These are phyloP conservation scores for Fistulifera pelliculosa DNA, from an alignment of 108 stramenopile species.

Conservation along the genomic window DNA sequence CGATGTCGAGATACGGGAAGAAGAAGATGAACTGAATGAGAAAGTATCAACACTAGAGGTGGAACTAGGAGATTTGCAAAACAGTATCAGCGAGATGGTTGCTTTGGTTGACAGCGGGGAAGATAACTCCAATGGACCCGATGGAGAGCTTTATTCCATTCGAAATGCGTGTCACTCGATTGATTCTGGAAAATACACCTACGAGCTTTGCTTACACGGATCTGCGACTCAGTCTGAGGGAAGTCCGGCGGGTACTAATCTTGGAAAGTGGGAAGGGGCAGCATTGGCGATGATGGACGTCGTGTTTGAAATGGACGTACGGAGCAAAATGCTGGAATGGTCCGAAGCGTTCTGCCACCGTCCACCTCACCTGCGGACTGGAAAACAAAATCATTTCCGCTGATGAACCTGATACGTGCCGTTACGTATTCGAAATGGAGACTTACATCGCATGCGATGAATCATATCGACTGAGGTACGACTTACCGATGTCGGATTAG, in stretches of 20 bases:
- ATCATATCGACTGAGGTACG: constrained; percentile 14
- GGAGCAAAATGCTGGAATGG: constrained; percentile 84
- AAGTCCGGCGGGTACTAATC: constrained; percentile 32
- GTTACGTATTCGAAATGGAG: constrained; percentile 72
- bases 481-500: too few relatives aligned
- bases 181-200: constrained; percentile 68
- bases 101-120: constrained; percentile 41
- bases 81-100: constrained; percentile 24
- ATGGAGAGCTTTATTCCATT: constrained; percentile 56
- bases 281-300: constrained; percentile 27
- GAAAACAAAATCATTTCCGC: constrained; percentile 61
- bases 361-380: constrained; percentile 53
- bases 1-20: background rate
- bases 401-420: constrained; percentile 77
- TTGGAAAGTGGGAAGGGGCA: constrained; percentile 43
- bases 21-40: constrained; percentile 11
- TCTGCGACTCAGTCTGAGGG: constrained; percentile 54
- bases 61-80: constrained; percentile 12
- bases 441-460: constrained; percentile 75
- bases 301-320: constrained; percentile 45
- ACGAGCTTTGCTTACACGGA: constrained; percentile 65
- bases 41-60: constrained; percentile 10
- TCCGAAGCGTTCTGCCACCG: constrained; percentile 60
- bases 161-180: constrained; percentile 50
- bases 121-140: constrained; percentile 29